Conservation (phyloP, 352 stramenopile species). For the Thraustochytrium striatum region DNA sequence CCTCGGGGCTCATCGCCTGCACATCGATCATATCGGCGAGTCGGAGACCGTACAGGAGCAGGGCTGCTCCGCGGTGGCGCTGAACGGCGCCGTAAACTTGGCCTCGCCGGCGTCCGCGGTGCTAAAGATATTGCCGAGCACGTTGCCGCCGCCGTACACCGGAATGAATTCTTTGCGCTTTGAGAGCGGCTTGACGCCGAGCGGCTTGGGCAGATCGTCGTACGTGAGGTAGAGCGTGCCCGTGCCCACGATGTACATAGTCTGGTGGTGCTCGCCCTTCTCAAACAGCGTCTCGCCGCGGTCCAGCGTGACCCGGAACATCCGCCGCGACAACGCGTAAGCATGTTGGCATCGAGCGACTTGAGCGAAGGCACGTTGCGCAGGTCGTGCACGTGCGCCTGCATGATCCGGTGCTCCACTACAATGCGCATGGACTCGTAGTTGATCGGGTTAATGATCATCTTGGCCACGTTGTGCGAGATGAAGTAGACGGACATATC, state of each 20-base stretch:
- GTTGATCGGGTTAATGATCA: constrained; percentile 26
- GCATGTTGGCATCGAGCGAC: not conserved
- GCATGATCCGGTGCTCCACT: not conserved
- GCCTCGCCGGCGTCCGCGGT: not conserved
- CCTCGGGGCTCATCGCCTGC: not conserved
- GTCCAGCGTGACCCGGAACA: constrained; percentile 9
- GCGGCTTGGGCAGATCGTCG: not conserved
- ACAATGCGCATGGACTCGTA: constrained; percentile 21
- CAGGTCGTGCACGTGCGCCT: constrained; percentile 35
- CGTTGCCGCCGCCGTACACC: not conserved
- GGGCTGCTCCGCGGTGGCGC: not conserved
- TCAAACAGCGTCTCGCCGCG: not conserved
- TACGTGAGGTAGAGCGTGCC: constrained; percentile 8
- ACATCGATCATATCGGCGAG: not conserved
- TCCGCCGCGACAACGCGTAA: not conserved
- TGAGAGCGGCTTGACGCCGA: not conserved
- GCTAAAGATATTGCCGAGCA: not conserved
- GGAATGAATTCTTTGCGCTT: not conserved
- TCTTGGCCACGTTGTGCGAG: constrained; percentile 13
- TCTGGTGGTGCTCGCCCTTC: constrained; percentile 11
- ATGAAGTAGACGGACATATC: not conserved
- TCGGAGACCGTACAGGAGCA: constrained; percentile 8
- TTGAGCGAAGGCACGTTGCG: not conserved
- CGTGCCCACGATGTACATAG: constrained; percentile 31
- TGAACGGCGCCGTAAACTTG: not conserved